A percentile compares a stretch with the other conserved stretches of the same genome.
These are phyloP conservation scores for Pythium plurisporium DNA, from an alignment of 352 stramenopile genomes.

Conservation along the genomic window DNA sequence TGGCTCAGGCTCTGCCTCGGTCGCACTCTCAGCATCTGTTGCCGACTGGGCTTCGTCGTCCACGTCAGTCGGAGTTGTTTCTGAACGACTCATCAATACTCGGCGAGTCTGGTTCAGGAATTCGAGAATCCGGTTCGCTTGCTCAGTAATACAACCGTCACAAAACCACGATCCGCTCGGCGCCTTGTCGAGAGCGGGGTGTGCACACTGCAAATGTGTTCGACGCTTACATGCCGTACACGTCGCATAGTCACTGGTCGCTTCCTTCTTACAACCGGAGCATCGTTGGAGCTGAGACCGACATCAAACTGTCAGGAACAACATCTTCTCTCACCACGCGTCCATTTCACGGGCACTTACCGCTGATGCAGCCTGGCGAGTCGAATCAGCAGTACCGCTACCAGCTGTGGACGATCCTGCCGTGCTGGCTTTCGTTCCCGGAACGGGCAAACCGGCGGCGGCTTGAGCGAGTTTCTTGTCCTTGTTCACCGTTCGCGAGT, in stretches of 20 bases:
- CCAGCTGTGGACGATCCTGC: not conserved
- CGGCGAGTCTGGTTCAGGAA: conserved; percentile 64
- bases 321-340: not conserved
- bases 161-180: conserved; percentile 36
- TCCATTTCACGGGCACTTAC: conserved; percentile 17
- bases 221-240: conserved; percentile 59
- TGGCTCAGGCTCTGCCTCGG: conserved; percentile 5
- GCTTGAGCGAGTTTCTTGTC: conserved; percentile 38
- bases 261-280: conserved; percentile 40
- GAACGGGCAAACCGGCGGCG: not conserved
- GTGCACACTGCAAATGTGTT: conserved; percentile 53
- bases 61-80: not conserved
- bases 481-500: conserved; percentile 48
- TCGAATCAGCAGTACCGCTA: conserved; percentile 1
- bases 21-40: conserved; percentile 13
- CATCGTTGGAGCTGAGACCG: conserved; percentile 33
- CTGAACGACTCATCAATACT: conserved; percentile 21
- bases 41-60: conserved; percentile 5
- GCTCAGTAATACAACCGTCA: conserved; percentile 19
- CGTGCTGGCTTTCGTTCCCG: conserved; percentile 17
- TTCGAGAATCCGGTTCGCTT: conserved; percentile 55
- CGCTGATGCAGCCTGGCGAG: conserved; percentile 20
- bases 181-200: conserved; percentile 32
- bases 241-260: conserved; percentile 32
- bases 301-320: not conserved